Base-by-base conservation (phyloP, 768 basidiomycete genomes). In the Tricholoma matsutake region DNA sequence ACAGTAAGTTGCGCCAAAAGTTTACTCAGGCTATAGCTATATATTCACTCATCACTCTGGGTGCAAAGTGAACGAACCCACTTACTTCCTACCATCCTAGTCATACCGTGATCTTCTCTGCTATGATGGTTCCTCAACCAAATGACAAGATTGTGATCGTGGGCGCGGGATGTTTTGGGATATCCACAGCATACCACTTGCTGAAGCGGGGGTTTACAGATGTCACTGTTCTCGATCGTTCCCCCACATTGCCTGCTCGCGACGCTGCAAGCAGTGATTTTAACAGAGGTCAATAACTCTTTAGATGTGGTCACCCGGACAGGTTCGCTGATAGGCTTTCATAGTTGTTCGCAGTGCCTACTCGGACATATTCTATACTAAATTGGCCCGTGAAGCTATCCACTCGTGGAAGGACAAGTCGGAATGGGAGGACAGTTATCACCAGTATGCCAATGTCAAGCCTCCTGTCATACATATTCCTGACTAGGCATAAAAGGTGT, bases 131-230 rank as follows among this genome's bases (percentile, higher is more conserved):
- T 5, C 41, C 25, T 29, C 22, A 25, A 25, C 2, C 32, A 25
- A 54, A 74, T 59, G 68, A 76, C 66, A 74, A 71, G 55, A 76
- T 88, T 49, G 68, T 94, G 56, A 87, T 95, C 62, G 78, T 93
- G 45, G 93, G 93, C 28, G 87, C 91, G 41, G 93, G 93, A 4
- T 87, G 87, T 64, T 96, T 96, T 70, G 95, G 95, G 6, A 76
- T 92, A 54, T 95, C 93, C 16, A 91, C 95, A 0, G 95, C 94
- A 1, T 82, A 86, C 65, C 86, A 92, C 69, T 85, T 96, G 56
- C 78, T 96, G 54, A 71, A 76, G 58, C 76, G 86, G 61, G 88
- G 90, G 16, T 94, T 87, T 73, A 79, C 73, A 14, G 68, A 87
- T 60, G 81, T 96, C 63, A 91, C 86, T 0, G 74, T 97, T 6